Evolutionary conservation across 331 rosid genomes (phyloP), one percentile per base, ranked within the genome.

Genomic region (Rosa hybrid): DNA sequence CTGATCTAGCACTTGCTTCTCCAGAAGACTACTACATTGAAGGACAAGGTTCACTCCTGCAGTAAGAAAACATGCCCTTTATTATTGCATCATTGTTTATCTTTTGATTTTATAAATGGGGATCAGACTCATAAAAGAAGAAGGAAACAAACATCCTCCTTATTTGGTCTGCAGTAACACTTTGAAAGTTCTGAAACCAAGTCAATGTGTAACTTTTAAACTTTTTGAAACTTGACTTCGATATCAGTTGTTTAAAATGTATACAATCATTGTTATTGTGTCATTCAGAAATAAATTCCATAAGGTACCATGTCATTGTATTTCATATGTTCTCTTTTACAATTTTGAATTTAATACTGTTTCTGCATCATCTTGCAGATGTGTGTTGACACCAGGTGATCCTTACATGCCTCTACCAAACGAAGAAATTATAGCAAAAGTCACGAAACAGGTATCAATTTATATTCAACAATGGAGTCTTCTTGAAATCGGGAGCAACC

Each of bases 41-140:
- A 81, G 99, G 99, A 87, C 98, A 96, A 83, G 99, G 99, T 79
- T 96, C 98, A 34, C 90, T 96, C 72, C 97, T 96, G 83, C 99
- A 96, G 99, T 96, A 91, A 90, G 54, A 71, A 68, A 54, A 42
- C 78, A 9, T 67, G 42, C 25, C 34, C 53, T 20, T 16, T 25
- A n/a, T 68, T 39, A 41, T 16, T 46, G 48, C 21, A 45, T 8
- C 2, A 6, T 51, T 44, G 34, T 7, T 3, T 42, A 39, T 41
- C 53, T 54, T 41, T 39, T 38, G 20, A 41, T 34, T 54, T 16
- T 27, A 25, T 41, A 16, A 74, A 20, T 53, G 12, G 46, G 13
- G 51, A 53, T 51, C 44, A 18, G 50, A 68, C 49, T 17, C 30
- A 59, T 27, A 64, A 30, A 6, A 2, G 18, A 64, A 30, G 10